These are phyloP conservation scores for Pythium dissotocum DNA, from an alignment of 352 stramenopile genomes.

Conservation along the genomic window DNA sequence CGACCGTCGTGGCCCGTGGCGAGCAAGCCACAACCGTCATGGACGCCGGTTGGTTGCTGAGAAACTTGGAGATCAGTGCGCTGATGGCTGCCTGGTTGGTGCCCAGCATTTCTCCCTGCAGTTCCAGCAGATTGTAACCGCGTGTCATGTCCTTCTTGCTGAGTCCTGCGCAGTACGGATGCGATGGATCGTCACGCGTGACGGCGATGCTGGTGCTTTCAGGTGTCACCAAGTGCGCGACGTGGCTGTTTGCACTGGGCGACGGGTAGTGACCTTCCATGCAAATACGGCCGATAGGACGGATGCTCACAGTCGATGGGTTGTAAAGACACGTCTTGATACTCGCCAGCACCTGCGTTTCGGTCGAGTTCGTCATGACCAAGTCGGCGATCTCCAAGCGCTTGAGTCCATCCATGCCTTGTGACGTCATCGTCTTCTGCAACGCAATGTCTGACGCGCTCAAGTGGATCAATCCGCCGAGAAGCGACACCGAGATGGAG, in stretches of 20 bases:
- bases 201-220: conserved; percentile 44
- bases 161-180: conserved; percentile 52
- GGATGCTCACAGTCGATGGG: conserved; percentile 71
- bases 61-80: conserved; percentile 73
- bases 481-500: conserved; percentile 51
- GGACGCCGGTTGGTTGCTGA: conserved; percentile 54
- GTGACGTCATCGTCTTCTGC: conserved; percentile 55
- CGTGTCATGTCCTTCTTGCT: conserved; percentile 32
- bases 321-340: conserved; percentile 86
- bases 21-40: conserved; percentile 68
- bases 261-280: conserved; percentile 60
- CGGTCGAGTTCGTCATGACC: conserved; percentile 64
- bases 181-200: conserved; percentile 42
- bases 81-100: conserved; percentile 68
- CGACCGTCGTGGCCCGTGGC: conserved; percentile 56
- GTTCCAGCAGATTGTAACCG: conserved; percentile 73
- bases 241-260: conserved; percentile 37
- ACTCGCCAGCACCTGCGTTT: conserved; percentile 50
- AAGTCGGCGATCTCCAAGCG: conserved; percentile 64
- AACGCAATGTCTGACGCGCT: conserved; percentile 46
- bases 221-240: conserved; percentile 53
- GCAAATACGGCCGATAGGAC: conserved; percentile 64
- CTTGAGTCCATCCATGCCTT: conserved; percentile 63
- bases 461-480: conserved; percentile 54
- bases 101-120: conserved; percentile 66